Percentiles rank a stretch among this genome's conserved stretches.
phyloP scores from a whole-genome alignment of 2,329 filamentous ascomycete genomes.

The Trematosphaeria pertusa region DNA sequence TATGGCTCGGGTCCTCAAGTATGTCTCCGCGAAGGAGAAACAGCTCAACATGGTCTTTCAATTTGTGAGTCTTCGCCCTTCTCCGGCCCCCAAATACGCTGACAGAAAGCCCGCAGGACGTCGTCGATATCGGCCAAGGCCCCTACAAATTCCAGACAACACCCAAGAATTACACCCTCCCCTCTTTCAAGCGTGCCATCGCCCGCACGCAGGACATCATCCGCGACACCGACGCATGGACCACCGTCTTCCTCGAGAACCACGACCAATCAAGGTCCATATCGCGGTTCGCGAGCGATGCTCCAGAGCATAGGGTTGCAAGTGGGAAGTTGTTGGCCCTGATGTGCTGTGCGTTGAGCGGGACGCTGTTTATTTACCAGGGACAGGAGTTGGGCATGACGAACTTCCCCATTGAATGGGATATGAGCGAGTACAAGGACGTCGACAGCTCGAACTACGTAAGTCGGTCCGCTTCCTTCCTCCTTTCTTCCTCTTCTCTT shows the following conservation, averaged over 20 bases:
- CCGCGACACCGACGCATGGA: slow-evolving; percentile 51
- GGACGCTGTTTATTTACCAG: slow-evolving; percentile 60
- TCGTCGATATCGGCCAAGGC: slow-evolving; percentile 47
- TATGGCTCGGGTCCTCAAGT: slow-evolving; percentile 63
- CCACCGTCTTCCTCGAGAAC: slow-evolving; percentile 61
- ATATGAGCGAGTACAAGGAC: slow-evolving; percentile 58
- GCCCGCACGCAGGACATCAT: slow-evolving; percentile 40
- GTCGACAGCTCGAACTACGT: slow-evolving; percentile 63
- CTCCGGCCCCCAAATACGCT: neutral
- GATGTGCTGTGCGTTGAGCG: slow-evolving; percentile 56
- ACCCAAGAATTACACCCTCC: slow-evolving; percentile 40
- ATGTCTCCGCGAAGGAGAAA: slow-evolving; percentile 64
- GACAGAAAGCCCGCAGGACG: slow-evolving; percentile 39
- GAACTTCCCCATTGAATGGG: slow-evolving; percentile 55
- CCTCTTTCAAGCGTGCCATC: slow-evolving; percentile 40
- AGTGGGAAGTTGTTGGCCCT: slow-evolving; percentile 56
- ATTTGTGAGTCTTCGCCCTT: slow-evolving; percentile 43
- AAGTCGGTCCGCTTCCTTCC: too few species aligned
- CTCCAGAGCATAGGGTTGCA: slow-evolving; percentile 53
- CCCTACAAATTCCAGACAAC: slow-evolving; percentile 47
- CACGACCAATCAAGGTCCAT: slow-evolving; percentile 61
- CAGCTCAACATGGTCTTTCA: slow-evolving; percentile 73
- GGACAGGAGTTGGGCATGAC: slow-evolving; percentile 60
- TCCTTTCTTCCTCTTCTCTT: neutral
- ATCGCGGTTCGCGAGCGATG: slow-evolving; percentile 57